Base-by-base conservation (phyloP, 139 green algal species). In the Pedinophyceae sp. region DNA sequence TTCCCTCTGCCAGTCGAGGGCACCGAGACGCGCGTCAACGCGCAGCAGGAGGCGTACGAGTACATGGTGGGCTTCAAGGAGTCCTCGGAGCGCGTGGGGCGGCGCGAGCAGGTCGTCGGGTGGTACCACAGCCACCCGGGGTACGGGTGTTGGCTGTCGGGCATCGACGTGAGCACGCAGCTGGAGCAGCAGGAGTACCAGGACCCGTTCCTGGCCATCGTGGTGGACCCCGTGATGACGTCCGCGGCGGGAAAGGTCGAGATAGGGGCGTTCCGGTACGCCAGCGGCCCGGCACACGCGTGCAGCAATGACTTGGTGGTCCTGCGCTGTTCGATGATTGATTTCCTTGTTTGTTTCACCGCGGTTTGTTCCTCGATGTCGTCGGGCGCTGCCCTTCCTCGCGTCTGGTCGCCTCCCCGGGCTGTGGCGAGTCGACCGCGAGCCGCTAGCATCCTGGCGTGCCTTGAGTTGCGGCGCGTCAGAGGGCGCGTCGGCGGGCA, bases 81-180 rank as follows among this genome's bases (percentile, higher is more conserved):
- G 41, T 83, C 79, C 2, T 73, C 65, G 57, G 84, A 87, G 72
- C 55, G 2, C 6, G 51, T 24, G 10, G 22, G 22, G 5, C 18
- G 54, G 18, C 41, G 69, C 18, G 91, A 98, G 57, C 93, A 98
- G 64, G 75, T 95, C 17, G 79, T 97, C 41, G 91, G 91, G n/a
- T 98, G 91, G 91, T 98, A 98, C 66, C 91, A 98, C 69, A 83
- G 61, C 26, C 91, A 98, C 67, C 91, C 91, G 3, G 91, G 91
- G 3, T 98, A 98, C 60, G 91, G 91, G 39, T 98, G 91, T 74
- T 98, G 91, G 91, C 79, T 98, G 58, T 96, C 86, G 2, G 83
- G 83, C 43, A 93, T 93, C 45, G 90, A 94, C 52, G 73, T 84
- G 2, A 48, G 47, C 38, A 94, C 85, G 3, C 85, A 94, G 63